Percentiles rank a stretch among this genome's conserved stretches.
phyloP scores from a whole-genome alignment of 352 stramenopile species.

The Pythium chondricola region DNA sequence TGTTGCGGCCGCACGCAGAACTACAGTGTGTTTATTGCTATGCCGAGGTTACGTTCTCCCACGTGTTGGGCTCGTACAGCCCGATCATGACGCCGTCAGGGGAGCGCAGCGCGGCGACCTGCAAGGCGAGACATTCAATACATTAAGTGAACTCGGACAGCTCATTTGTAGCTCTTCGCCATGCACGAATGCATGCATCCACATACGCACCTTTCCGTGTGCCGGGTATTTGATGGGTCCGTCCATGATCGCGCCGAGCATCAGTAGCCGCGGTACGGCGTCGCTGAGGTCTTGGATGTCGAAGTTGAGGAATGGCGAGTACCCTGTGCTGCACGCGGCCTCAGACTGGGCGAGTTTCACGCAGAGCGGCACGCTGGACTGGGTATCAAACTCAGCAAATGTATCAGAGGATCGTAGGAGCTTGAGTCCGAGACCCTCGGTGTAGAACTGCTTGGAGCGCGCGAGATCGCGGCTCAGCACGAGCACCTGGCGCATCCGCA shows the following conservation, averaged over 20 bases:
- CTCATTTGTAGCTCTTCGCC: no score
- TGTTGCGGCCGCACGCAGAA: not conserved
- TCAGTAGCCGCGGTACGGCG: constrained; percentile 77
- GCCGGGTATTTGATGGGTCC: constrained; percentile 91
- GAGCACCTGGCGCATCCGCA: constrained; percentile 76
- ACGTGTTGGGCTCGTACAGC: constrained; percentile 87
- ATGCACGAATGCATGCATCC: no score
- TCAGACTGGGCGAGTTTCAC: constrained; percentile 82
- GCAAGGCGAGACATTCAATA: constrained; percentile 1
- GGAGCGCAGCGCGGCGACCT: constrained; percentile 83
- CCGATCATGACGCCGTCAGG: constrained; percentile 91
- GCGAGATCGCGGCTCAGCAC: constrained; percentile 80
- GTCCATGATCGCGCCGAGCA: constrained; percentile 86
- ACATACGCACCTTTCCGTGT: constrained; percentile 65
- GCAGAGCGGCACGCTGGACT: constrained; percentile 57
- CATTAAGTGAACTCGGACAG: not conserved
- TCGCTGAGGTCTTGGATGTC: constrained; percentile 87
- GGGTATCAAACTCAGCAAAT: constrained; percentile 77
- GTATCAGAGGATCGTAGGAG: constrained; percentile 73
- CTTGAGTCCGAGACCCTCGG: constrained; percentile 70
- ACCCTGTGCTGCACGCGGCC: constrained; percentile 77
- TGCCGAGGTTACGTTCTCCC: constrained; percentile 77
- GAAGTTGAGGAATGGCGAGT: constrained; percentile 90
- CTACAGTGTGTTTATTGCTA: constrained; percentile 14
- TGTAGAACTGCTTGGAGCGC: constrained; percentile 76